Conservation (phyloP, 306 rosid genomes). For the Cyclanthera cordifolia region DNA sequence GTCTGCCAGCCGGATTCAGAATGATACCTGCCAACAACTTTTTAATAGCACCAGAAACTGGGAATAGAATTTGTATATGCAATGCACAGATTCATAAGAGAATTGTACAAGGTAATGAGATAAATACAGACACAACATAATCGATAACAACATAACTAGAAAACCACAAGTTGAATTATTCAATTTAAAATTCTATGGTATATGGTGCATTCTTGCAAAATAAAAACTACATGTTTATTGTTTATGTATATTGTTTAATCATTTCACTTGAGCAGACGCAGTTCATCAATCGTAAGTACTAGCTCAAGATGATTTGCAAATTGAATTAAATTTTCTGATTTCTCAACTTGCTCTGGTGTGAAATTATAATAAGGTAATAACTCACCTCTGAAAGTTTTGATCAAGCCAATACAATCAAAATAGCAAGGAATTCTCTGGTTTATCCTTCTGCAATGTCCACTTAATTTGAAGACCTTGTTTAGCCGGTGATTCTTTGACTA, state of each 20-base stretch:
- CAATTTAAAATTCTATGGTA: not conserved
- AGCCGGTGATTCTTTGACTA: not conserved
- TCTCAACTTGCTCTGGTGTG: not conserved
- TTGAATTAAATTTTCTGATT: not conserved
- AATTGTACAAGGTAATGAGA: not conserved
- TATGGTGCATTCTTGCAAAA: not conserved
- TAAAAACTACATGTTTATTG: not conserved
- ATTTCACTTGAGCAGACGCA: not conserved
- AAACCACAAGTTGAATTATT: not conserved
- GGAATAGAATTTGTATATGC: not conserved
- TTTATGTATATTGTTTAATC: not conserved
- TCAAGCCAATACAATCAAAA: not conserved
- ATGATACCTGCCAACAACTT: constrained; percentile 67
- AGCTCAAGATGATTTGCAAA: not conserved
- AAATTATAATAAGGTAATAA: not conserved
- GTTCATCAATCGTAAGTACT: not conserved
- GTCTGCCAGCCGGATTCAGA: constrained; percentile 98
- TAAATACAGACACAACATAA: not conserved
- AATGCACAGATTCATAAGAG: not conserved
- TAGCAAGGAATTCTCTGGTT: not conserved
- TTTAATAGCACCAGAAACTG: not conserved
- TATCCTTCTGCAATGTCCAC: not conserved
- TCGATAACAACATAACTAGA: not conserved
- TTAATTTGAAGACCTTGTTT: not conserved
- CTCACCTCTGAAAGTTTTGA: not conserved